A percentile compares a stretch with the other conserved stretches of the same genome.
These are phyloP conservation scores for Halteria grandinella DNA, from an alignment of 73 alveolate species.

Conservation along the genomic window DNA sequence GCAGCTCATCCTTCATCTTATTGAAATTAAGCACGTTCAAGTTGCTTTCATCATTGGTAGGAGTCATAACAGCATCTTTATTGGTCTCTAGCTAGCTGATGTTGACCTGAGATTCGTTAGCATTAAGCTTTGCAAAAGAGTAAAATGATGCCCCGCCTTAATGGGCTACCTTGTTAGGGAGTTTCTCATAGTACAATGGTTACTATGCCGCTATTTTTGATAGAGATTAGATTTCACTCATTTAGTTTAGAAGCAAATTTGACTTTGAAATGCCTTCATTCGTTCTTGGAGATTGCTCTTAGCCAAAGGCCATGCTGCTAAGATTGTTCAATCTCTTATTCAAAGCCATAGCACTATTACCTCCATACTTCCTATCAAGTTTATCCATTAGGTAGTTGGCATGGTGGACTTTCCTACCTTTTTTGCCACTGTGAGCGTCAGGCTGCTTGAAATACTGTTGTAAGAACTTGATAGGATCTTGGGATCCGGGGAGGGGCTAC, in stretches of 20 bases:
- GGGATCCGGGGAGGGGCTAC: too few relatives aligned
- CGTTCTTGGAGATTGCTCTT: not conserved
- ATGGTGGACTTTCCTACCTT: constrained; percentile 5
- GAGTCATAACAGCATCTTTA: not conserved
- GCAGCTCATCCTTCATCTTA: constrained; percentile 29
- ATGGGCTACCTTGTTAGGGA: not conserved
- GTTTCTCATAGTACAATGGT: not conserved
- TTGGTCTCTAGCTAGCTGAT: not conserved
- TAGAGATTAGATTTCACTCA: not conserved
- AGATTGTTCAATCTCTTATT: not conserved
- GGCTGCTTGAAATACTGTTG: constrained; percentile 32
- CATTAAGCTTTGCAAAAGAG: constrained; percentile 1
- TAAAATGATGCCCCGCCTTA: not conserved
- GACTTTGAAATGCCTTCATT: not conserved
- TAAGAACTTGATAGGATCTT: constrained; percentile 44
- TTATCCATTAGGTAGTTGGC: constrained; percentile 36
- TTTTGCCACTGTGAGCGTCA: not conserved
- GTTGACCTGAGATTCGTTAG: not conserved
- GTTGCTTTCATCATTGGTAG: not conserved
- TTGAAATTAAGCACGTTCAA: constrained; percentile 20
- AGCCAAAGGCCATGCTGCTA: not conserved
- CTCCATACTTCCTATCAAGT: constrained; percentile 5
- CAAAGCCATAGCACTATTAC: not conserved
- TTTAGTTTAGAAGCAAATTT: not conserved
- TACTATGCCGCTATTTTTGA: not conserved